phyloP scores from a whole-genome alignment of 2,329 filamentous ascomycete genomes.

The Paracorniculantispora psalliotae region DNA sequence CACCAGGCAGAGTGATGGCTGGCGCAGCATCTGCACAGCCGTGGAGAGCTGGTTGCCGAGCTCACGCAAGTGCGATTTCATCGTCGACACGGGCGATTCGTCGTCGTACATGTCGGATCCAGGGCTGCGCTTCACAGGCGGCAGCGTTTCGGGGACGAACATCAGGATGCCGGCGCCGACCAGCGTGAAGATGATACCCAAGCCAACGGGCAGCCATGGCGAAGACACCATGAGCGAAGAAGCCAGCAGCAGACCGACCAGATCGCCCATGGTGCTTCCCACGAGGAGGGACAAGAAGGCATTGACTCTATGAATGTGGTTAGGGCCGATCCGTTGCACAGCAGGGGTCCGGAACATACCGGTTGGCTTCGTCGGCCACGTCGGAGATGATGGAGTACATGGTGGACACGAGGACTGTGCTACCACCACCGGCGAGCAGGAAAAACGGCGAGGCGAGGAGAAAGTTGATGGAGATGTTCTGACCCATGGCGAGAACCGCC shows the following conservation, averaged over 20 bases:
- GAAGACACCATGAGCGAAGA: slow-evolving; percentile 14
- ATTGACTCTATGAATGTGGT: not conserved
- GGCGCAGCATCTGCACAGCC: slow-evolving; percentile 8
- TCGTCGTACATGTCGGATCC: not conserved
- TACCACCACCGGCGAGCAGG: slow-evolving; percentile 18
- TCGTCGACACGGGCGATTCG: not conserved
- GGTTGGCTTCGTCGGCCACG: slow-evolving; percentile 9
- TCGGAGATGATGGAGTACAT: slow-evolving; percentile 21
- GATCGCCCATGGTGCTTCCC: slow-evolving; percentile 8
- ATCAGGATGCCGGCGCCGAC: not conserved
- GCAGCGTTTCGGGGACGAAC: slow-evolving; percentile 15
- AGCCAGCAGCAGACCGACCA: slow-evolving; percentile 12
- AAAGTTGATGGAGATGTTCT: slow-evolving; percentile 2
- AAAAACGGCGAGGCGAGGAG: slow-evolving; percentile 15
- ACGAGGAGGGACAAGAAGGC: slow-evolving; percentile 12
- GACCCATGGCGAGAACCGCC: slow-evolving; percentile 6
- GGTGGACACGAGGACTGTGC: slow-evolving; percentile 17
- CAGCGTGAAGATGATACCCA: slow-evolving; percentile 6
- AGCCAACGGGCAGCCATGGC: slow-evolving; percentile 11
- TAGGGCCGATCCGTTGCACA: no score
- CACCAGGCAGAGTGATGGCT: slow-evolving; percentile 7
- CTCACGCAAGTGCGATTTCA: slow-evolving; percentile 1
- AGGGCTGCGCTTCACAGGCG: not conserved
- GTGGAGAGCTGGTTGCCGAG: slow-evolving; percentile 1
- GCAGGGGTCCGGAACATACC: no score